Conservation (phyloP, 306 rosid genomes). For the Dryas octopetala region DNA sequence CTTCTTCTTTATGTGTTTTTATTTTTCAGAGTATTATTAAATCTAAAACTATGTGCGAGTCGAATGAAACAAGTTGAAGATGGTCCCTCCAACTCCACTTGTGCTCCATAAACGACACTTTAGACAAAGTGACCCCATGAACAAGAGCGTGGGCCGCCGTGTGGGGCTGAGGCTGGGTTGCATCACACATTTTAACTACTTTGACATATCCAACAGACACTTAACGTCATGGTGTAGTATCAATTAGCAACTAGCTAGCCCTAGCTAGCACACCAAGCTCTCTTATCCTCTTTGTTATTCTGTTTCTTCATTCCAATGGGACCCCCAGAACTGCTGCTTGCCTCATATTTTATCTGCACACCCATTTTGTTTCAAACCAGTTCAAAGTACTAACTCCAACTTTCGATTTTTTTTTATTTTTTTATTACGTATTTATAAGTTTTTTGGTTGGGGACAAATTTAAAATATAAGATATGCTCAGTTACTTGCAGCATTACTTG, state of each 20-base stretch:
- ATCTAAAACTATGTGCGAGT: too few species aligned
- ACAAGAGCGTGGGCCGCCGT: neutral
- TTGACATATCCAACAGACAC: conserved; percentile 7
- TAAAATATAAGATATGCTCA: neutral
- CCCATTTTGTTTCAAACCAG: neutral
- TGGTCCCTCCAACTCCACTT: neutral
- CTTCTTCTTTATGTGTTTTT: too few species aligned
- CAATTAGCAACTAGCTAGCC: neutral
- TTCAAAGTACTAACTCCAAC: neutral
- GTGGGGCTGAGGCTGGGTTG: neutral
- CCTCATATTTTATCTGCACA: neutral
- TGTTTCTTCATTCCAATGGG: neutral
- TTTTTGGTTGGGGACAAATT: neutral
- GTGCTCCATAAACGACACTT: conserved; percentile 4
- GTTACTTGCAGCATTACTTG: neutral
- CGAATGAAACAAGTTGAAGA: neutral
- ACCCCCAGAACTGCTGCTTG: neutral
- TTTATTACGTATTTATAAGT: too few species aligned
- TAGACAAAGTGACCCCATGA: conserved; percentile 8
- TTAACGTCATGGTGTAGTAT: neutral
- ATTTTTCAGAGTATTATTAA: too few species aligned
- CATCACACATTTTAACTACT: neutral
- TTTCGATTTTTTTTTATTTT: neutral
- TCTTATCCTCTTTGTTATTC: conserved; percentile 8
- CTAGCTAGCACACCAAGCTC: too few species aligned